phyloP scores from a whole-genome alignment of 805 yeast species.

The Saturnispora dispora region DNA sequence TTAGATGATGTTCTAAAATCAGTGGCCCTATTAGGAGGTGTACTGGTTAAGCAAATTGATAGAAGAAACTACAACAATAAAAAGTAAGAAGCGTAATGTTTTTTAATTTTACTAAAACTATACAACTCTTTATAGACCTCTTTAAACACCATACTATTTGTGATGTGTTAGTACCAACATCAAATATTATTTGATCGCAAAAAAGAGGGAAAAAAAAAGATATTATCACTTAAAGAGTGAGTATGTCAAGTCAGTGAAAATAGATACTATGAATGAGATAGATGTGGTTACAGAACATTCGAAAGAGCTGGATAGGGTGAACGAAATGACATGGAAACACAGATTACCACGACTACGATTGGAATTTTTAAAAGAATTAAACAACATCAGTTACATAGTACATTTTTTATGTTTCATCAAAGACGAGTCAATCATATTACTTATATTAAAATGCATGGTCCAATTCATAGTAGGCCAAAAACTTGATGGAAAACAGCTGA shows the following conservation, averaged over 20 bases:
- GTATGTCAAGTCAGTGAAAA: neutral
- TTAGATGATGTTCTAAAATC: conserved; percentile 11
- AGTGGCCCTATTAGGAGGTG: conserved; percentile 45
- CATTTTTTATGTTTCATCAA: conserved; percentile 8
- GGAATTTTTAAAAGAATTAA: neutral
- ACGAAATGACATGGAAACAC: neutral
- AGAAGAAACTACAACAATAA: neutral
- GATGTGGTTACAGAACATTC: neutral
- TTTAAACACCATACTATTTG: neutral
- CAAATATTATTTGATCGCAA: neutral
- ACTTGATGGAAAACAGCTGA: neutral
- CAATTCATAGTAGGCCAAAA: conserved; percentile 2
- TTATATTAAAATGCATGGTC: neutral
- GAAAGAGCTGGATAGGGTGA: neutral
- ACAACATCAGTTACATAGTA: conserved; percentile 2
- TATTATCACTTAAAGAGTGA: neutral
- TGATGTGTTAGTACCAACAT: neutral
- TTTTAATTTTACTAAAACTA: neutral
- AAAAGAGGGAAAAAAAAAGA: neutral
- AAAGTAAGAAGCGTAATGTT: neutral
- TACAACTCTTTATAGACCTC: neutral
- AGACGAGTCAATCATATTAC: conserved; percentile 11
- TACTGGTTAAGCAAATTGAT: conserved; percentile 31
- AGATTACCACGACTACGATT: neutral
- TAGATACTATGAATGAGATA: neutral